A percentile compares a stretch with the other conserved stretches of the same genome.
These are phyloP conservation scores for Apostasia shenzhenica DNA, from an alignment of 106 monocot species.

Conservation along the genomic window DNA sequence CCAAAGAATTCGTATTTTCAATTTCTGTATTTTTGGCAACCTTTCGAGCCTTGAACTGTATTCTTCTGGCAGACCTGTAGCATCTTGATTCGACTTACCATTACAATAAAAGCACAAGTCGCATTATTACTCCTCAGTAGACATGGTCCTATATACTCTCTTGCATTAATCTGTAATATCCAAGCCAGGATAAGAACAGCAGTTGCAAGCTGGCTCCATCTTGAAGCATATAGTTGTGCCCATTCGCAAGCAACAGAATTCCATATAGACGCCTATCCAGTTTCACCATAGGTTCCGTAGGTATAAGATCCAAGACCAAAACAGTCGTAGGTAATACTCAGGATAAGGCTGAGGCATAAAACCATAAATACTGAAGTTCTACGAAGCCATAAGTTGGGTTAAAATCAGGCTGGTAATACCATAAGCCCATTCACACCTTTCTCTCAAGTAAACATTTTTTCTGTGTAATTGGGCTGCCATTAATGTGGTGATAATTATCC, in stretches of 20 bases:
- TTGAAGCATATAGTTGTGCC: slow-evolving; percentile 13
- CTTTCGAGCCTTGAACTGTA: too few species aligned
- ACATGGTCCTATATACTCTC: slow-evolving; percentile 14
- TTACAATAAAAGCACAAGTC: background rate
- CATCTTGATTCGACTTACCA: slow-evolving; percentile 11
- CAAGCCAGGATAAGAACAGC: slow-evolving; percentile 14
- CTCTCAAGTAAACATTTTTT: slow-evolving; percentile 3
- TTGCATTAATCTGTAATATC: slow-evolving; percentile 17
- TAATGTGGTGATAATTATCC: slow-evolving; percentile 14
- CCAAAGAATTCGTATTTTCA: background rate
- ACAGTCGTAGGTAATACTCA: slow-evolving; percentile 14
- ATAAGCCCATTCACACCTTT: slow-evolving; percentile 15
- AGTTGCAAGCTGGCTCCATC: slow-evolving; percentile 11
- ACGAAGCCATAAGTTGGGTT: slow-evolving; percentile 20
- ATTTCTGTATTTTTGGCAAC: too few species aligned
- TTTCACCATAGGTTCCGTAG: slow-evolving; percentile 25
- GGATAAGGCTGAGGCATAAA: slow-evolving; percentile 18
- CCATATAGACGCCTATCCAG: slow-evolving; percentile 21
- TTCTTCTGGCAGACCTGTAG: slow-evolving; percentile 12
- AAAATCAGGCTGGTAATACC: slow-evolving; percentile 8
- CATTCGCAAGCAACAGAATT: slow-evolving; percentile 16
- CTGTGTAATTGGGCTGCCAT: slow-evolving; percentile 10
- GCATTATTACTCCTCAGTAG: slow-evolving; percentile 15
- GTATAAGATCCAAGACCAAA: slow-evolving; percentile 25
- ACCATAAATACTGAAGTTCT: slow-evolving; percentile 25